These are phyloP conservation scores for Didymella sp. DNA, from an alignment of 2,329 filamentous ascomycete genomes.

Conservation along the genomic window DNA sequence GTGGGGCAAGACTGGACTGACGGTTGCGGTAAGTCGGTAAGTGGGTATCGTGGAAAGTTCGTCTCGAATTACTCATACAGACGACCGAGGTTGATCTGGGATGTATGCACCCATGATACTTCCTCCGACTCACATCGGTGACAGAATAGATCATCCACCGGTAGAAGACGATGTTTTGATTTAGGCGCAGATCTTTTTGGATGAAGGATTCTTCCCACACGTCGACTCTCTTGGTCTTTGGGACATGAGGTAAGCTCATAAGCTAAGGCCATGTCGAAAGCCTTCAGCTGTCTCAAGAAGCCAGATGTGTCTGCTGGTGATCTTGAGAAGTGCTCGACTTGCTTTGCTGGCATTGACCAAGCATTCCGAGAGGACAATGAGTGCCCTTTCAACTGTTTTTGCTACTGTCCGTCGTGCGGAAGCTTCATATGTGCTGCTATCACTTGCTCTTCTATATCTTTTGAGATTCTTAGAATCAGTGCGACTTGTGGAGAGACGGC, in stretches of 20 bases:
- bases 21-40: slow-evolving; percentile 6
- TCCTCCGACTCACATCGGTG: background rate
- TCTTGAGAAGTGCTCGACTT: background rate
- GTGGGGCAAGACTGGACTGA: background rate
- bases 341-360: background rate
- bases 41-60: background rate
- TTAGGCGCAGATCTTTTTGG: background rate
- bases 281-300: background rate
- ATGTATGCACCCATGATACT: background rate
- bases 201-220: background rate
- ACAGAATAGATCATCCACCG: background rate
- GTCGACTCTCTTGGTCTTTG: background rate
- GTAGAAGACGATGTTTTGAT: background rate
- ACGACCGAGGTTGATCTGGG: background rate
- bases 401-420: background rate
- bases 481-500: background rate
- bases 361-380: background rate
- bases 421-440: background rate
- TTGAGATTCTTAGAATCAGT: background rate
- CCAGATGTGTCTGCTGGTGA: background rate
- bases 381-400: background rate
- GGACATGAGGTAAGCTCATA: background rate
- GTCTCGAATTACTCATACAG: slow-evolving; percentile 4
- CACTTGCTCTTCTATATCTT: background rate
- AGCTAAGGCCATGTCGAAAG: background rate